Base-by-base conservation (phyloP, 23 red algal genomes). In the Cyanidioschyzon merolae region DNA sequence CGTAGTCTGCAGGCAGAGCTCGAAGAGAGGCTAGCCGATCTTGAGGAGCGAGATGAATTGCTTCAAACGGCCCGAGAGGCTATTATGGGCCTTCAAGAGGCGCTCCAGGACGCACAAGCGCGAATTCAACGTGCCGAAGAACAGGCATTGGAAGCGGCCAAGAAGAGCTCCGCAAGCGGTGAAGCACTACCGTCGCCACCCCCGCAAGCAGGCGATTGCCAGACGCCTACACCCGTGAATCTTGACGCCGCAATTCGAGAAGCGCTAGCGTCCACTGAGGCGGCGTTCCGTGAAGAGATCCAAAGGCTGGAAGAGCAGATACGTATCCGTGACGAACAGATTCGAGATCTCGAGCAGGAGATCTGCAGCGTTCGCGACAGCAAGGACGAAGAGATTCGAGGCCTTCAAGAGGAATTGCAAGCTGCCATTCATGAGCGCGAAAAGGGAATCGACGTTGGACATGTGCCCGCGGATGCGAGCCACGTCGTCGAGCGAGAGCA, bases 11-110 rank as follows among this genome's bases (percentile, higher is more conserved):
- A 32, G 29, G n/a, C 7, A 25, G 63, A 71, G 32, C 63, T 71
- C n/a, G n/a, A 71, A 35, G 63, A 71, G 29, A 7, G 63, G 7
- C 32, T 25, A 3, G 63, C 63, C 12, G 63, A 71, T 32, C 63
- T 71, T 25, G 63, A 71, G 32, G 63, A 71, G 29, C 21, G 32
- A 27, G 63, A 71, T 25, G 63, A 71, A 12, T 35, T 71, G 63
- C 63, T 71, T 25, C n/a, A 25, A 27, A 71, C 63, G 3, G 63
- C 63, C 30, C 63, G 63, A 25, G 63, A 71, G 63, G 63, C 63
- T 3, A 71, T 71, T 32, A 12, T 71, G 63, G 63, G 63, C 3
- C 63, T 71, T 25, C 63, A 71, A 35, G 63, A 71, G 12, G 63
- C 63, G 63, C 63, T 71, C n/a, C 12, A 15, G 63, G n/a, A 35